These are phyloP conservation scores for Paraphoma chrysanthemicola DNA, from an alignment of 2,329 filamentous ascomycete species.

Conservation along the genomic window DNA sequence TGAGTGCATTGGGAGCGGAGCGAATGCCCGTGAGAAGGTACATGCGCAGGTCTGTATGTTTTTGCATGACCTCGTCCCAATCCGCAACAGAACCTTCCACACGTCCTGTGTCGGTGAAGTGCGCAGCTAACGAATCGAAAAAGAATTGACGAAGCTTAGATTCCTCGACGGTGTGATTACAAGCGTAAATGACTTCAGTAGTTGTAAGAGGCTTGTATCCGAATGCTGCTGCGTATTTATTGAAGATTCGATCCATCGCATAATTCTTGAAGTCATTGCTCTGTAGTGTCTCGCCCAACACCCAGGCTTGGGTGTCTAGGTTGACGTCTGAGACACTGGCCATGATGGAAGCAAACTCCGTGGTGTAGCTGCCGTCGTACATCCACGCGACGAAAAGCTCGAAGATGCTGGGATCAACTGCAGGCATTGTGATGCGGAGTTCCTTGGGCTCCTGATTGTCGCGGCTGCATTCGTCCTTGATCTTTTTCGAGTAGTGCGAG, in stretches of 20 bases:
- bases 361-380: constrained; percentile 5
- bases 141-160: constrained; percentile 16
- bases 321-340: neutral
- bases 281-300: constrained; percentile 17
- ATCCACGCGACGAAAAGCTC: constrained; percentile 15
- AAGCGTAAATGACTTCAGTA: constrained; percentile 10
- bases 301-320: constrained; percentile 12
- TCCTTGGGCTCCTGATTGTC: constrained; percentile 6
- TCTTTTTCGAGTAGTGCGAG: constrained; percentile 7
- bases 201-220: constrained; percentile 34
- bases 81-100: constrained; percentile 10
- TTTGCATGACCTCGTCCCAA: constrained; percentile 12
- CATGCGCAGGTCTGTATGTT: neutral
- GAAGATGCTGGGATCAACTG: constrained; percentile 10
- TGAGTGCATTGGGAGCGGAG: neutral
- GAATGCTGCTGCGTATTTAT: constrained; percentile 10
- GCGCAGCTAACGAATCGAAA: constrained; percentile 1
- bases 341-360: neutral
- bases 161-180: constrained; percentile 5
- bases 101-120: neutral
- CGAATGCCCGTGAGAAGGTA: neutral
- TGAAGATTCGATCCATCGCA: constrained; percentile 15
- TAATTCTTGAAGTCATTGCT: constrained; percentile 17
- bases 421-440: constrained; percentile 5
- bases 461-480: constrained; percentile 8